Percentiles rank a stretch among this genome's conserved stretches.
These are phyloP conservation scores for Darksidea phi DNA, from an alignment of 495 filamentous ascomycete genomes.

Conservation along the genomic window DNA sequence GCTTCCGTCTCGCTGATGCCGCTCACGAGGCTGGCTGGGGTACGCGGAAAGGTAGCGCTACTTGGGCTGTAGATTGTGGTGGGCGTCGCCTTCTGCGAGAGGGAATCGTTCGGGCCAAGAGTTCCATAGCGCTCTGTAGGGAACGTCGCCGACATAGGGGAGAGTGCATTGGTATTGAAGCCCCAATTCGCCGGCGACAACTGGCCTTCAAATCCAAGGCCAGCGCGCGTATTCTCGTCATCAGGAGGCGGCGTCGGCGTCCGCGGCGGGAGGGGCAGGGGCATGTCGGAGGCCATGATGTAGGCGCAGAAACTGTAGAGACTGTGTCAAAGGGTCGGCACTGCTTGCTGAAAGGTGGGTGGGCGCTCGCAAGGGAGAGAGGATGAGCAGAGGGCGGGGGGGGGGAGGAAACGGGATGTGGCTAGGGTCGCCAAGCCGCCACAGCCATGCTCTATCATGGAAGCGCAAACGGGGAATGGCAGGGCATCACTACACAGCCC, in stretches of 20 bases:
- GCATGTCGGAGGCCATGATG: constrained; percentile 58
- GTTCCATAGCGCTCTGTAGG: constrained; percentile 41
- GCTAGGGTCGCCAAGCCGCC: no score
- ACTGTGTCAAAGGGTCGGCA: no score
- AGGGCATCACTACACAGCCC: no score
- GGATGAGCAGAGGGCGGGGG: constrained; percentile 41
- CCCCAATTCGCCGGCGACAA: constrained; percentile 43
- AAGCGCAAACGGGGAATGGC: no score
- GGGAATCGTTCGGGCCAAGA: constrained; percentile 28
- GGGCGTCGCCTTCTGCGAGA: constrained; percentile 31
- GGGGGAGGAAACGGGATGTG: no score
- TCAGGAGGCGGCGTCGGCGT: constrained; percentile 69
- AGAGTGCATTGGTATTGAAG: constrained; percentile 63
- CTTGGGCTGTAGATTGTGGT: constrained; percentile 26
- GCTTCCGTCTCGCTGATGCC: constrained; percentile 41
- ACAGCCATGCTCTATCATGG: no score
- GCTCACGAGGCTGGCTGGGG: constrained; percentile 28
- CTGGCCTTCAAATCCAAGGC: constrained; percentile 43
- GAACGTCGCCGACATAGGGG: constrained; percentile 59
- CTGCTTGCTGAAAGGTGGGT: no score
- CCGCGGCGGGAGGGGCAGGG: constrained; percentile 63
- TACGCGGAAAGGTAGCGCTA: constrained; percentile 30
- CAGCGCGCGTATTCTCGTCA: constrained; percentile 44
- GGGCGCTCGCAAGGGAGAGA: constrained; percentile 20
- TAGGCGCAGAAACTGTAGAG: constrained; percentile 21